Percentiles rank a stretch among this genome's conserved stretches.
These are phyloP conservation scores for Boechera stricta DNA, from an alignment of 345 rosid species.

Conservation along the genomic window DNA sequence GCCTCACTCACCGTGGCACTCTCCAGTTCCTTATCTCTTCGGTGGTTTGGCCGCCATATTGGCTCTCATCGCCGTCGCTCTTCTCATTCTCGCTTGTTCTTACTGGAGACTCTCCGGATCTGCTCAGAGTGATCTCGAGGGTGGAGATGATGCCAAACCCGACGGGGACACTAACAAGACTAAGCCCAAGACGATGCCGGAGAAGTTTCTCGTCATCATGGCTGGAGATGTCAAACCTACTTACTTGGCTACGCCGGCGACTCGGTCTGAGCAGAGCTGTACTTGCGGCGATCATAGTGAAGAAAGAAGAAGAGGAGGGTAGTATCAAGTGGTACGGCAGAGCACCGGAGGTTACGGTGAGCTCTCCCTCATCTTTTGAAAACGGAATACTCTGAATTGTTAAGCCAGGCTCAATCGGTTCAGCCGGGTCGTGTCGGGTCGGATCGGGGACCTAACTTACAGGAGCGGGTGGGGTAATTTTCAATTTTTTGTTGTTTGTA, in stretches of 20 bases:
- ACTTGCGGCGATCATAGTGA: constrained; percentile 44
- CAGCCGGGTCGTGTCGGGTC: background rate
- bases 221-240: constrained; percentile 77
- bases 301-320: constrained; percentile 27
- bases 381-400: background rate
- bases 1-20: constrained; percentile 78
- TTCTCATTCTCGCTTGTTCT: constrained; percentile 82
- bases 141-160: constrained; percentile 53
- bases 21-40: constrained; percentile 90
- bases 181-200: constrained; percentile 46
- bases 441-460: background rate
- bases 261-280: constrained; percentile 45
- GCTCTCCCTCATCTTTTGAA: background rate
- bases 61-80: constrained; percentile 81
- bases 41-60: constrained; percentile 95
- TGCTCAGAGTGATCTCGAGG: constrained; percentile 58
- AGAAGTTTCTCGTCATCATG: constrained; percentile 82
- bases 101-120: constrained; percentile 77
- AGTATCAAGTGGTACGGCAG: constrained; percentile 29
- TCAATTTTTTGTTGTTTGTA: background rate
- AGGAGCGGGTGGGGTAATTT: background rate
- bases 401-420: background rate
- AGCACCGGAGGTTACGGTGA: constrained; percentile 18
- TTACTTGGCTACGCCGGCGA: constrained; percentile 69
- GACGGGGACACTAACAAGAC: constrained; percentile 24